Conservation (phyloP, 2,329 filamentous ascomycete species). For the Fusarium nodosum region DNA sequence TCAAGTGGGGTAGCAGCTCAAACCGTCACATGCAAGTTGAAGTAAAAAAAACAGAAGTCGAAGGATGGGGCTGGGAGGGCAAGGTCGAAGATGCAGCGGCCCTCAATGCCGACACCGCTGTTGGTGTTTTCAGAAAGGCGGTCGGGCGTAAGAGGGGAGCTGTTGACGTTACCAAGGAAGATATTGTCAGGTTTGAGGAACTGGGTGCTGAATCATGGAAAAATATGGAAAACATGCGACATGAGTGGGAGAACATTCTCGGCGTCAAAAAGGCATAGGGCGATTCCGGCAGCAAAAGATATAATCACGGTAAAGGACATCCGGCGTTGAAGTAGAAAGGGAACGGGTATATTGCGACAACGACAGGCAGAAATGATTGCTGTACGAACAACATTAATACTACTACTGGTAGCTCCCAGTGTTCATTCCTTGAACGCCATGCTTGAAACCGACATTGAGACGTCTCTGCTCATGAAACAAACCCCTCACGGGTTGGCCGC, state of each 20-base stretch:
- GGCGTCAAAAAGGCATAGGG: conserved; percentile 34
- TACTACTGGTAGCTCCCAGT: conserved; percentile 13
- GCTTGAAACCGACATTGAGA: not conserved
- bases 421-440: conserved; percentile 2
- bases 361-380: conserved; percentile 27
- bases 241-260: conserved; percentile 70
- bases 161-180: conserved; percentile 71
- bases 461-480: not conserved
- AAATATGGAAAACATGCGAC: conserved; percentile 78
- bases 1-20: conserved; percentile 88
- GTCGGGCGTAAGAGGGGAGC: conserved; percentile 72
- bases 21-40: conserved; percentile 69
- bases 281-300: not conserved
- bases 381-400: conserved; percentile 26
- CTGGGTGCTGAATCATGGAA: conserved; percentile 73
- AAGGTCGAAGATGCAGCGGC: conserved; percentile 62
- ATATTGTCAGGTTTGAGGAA: conserved; percentile 71
- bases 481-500: conserved; percentile 36
- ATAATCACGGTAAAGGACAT: not conserved
- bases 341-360: conserved; percentile 47
- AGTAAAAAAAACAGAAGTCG: conserved; percentile 83
- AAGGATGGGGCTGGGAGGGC: conserved; percentile 85
- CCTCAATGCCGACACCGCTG: conserved; percentile 58
- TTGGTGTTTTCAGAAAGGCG: conserved; percentile 64
- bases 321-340: conserved; percentile 23